Base-by-base conservation (phyloP, 345 rosid genomes). In the Bruguiera parviflora region DNA sequence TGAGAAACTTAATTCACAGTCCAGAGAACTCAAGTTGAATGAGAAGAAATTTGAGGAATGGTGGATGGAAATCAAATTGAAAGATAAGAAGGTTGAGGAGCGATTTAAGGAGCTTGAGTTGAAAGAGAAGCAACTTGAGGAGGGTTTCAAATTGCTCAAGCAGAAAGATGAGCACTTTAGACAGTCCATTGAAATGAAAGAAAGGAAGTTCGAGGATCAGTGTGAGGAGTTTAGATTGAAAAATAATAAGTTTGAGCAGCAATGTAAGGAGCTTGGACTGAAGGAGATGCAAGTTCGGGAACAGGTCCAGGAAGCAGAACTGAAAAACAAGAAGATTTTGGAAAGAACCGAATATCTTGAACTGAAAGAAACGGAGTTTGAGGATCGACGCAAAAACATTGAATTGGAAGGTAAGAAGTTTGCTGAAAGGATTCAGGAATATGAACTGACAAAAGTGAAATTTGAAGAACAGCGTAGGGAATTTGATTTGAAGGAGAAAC, bases 401-500 rank as follows among this genome's bases (percentile, higher is more conserved):
- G 28, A 56, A 56, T 22, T 56, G 18, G 67, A 79, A 57, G 66
- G 39, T 33, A 64, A 70, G 72, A 21, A 64, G 22, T 60, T 80
- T 29, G 59, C 66, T 2, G 21, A 55, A 1, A 35, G 64, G 43
- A 24, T 56, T 56, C 59, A 56, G 5, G 59, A 56, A 8, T 37
- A 27, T 53, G 80, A 79, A 66, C 21, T 27, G 53, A 77, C 57
- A 49, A 58, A 71, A 51, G 66, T 68, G 59, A 25, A 72, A 39
- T 5, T 73, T 24, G 58, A 63, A 19, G 70, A 53, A 63, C 46
- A 29, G 27, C n/a, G 24, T 24, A 79, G 53, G 64, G 78, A 84
- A 46, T 61, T 75, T 39, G 81, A 84, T 52, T 53, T 47, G 60
- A 78, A 65, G 63, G 76, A 67, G 70, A 73, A 32, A 63, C 31